Evolutionary conservation across 169 alveolate genomes (phyloP), one percentile per base, ranked within the genome.

Genomic region (Cryptosporidium ryanae): DNA sequence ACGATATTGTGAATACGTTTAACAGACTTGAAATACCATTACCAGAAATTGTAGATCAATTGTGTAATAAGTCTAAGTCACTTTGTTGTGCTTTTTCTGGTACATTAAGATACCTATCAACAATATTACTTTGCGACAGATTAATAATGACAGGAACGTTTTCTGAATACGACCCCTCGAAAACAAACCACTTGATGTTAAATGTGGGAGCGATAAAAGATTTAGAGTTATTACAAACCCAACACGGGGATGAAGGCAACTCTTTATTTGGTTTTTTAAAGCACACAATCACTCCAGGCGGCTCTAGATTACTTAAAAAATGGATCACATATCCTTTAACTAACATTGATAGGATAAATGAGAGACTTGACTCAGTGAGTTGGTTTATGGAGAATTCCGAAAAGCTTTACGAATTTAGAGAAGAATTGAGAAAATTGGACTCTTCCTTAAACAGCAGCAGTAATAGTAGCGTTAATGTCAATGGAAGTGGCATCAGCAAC

Each of bases 251-350:
- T 21, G 90, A 83, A 7, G 90, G 91, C 38, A 91, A 92, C 68
- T 91, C 95, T 13, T 89, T 95, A 66, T 92, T 93, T 55, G 96
- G 94, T 25, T 94, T 94, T 71, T 89, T 98, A 54, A 96, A 98
- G 93, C 94, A 95, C 66, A 96, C 99, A 12, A 84, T 89, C 43
- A 95, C 99, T 15, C 96, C 98, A 27, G 95, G 96, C 71, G 99
- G 99, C 21, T 95, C 94, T 83, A 92, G 99, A 70, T 66, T 96
- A 90, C 65, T 98, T 82, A 94, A 96, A 82, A 94, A 94, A 49
- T 98, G 99, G 99, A 82, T 98, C n/a, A 92, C 95, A 63, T 91
- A 97, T 34, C 99, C 99, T 44, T 90, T 97, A 64, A 68, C 92
- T 57, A 93, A 93, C 66, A 82, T 93, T 32, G 66, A 93, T n/a